A percentile compares a stretch with the other conserved stretches of the same genome.
Evolutionary conservation across 2,329 filamentous ascomycete genomes (phyloP).

Genomic region (Capronia coronata): DNA sequence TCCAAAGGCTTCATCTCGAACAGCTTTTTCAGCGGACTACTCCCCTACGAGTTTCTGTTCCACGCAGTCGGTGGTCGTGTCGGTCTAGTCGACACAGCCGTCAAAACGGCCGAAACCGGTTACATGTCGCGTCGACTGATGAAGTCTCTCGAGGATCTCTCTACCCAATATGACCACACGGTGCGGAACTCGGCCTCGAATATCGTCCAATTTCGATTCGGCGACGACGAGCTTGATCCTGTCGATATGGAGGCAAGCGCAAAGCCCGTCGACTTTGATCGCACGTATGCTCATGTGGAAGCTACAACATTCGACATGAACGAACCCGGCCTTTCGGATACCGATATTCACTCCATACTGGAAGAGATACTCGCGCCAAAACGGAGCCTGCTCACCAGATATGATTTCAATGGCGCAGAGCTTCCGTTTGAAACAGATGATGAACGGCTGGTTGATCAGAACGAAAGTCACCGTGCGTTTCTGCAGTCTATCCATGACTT

Average conservation of each 20-base stretch:
- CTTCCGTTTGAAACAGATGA: conserved; percentile 54
- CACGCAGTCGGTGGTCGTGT: conserved; percentile 98
- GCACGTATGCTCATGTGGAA: conserved; percentile 76
- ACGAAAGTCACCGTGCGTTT: conserved; percentile 77
- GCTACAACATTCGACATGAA: conserved; percentile 72
- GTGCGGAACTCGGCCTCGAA: conserved; percentile 83
- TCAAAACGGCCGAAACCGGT: conserved; percentile 93
- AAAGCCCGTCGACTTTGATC: conserved; percentile 83
- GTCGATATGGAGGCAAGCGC: conserved; percentile 96
- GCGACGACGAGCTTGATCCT: conserved; percentile 89
- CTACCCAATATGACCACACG: conserved; percentile 87
- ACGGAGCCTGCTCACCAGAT: conserved; percentile 57
- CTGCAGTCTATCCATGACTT: conserved; percentile 70
- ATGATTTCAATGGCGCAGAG: conserved; percentile 54
- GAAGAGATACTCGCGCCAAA: conserved; percentile 61
- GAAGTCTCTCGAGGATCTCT: conserved; percentile 95
- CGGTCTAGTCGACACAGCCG: conserved; percentile 92
- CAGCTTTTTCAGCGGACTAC: conserved; percentile 90
- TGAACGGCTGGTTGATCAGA: conserved; percentile 54
- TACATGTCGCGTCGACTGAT: conserved; percentile 98
- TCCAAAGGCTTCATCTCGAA: conserved; percentile 96
- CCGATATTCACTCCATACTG: conserved; percentile 65
- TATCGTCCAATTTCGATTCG: conserved; percentile 95
- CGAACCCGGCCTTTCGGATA: conserved; percentile 65
- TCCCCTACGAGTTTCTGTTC: conserved; percentile 90